Evolutionary conservation across 2,329 filamentous ascomycete genomes (phyloP), one percentile per base, ranked within the genome.

Genomic region (Coniochaeta sp.): DNA sequence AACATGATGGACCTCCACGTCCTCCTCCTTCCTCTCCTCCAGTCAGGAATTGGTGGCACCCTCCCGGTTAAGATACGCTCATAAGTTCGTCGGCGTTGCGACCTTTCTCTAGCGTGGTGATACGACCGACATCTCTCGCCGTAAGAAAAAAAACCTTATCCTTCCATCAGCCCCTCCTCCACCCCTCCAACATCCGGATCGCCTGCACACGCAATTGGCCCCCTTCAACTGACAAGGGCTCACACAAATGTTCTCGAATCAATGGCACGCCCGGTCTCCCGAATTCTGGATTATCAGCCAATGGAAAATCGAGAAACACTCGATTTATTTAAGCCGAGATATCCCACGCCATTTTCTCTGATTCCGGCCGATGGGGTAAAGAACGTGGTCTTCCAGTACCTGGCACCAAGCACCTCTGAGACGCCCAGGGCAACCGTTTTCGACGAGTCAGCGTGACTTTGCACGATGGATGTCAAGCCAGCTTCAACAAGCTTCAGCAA

Each of bases 281-380:
- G 8, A 16, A 32, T 60, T 60, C 64, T 26, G 24, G 51, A 62
- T 60, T 67, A 61, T 53, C 50, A 53, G 52, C 69, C 68, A 71
- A 71, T 71, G 51, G 58, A 57, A 62, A 58, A 58, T 54, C 58
- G 18, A 48, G 52, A 57, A 59, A 61, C 53, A 28, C 45, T n/a
- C 47, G 46, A 35, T 54, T 35, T 42, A 55, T 58, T 26, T 56
- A 51, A 56, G 53, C 46, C 50, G 53, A 48, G 48, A 47, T 18
- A 50, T 40, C 32, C 50, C 38, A 40, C 24, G 28, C 16, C n/a
- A n/a, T 22, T 32, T 40, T 7, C 26, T 9, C 16, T n/a, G n/a
- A 50, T 28, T 35, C 20, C 13, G 28, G 18, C 14, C 26, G 22
- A 50, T 14, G 9, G 3, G n/a, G n/a, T 14, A 22, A 42, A 18